Conservation (phyloP, 2,329 filamentous ascomycete genomes). For the Xylaria hypoxylon region DNA sequence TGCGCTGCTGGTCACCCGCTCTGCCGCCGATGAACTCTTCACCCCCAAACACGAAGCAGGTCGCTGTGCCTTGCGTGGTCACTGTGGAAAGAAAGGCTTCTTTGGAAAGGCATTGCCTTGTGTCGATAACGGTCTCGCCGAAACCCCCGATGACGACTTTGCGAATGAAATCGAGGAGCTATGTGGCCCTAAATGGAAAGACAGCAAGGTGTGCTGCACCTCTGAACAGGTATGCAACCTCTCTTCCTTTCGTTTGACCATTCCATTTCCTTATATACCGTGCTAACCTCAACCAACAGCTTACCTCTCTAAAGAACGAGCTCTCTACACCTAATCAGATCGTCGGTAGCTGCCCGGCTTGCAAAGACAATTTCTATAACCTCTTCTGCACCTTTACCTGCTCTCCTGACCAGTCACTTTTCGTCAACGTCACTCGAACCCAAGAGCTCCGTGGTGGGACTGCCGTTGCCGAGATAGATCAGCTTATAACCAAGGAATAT, state of each 20-base stretch:
- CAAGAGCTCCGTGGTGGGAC: conserved; percentile 68
- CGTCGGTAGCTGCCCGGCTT: conserved; percentile 93
- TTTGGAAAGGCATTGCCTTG: conserved; percentile 93
- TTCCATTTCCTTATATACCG: background rate
- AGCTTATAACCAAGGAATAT: conserved; percentile 86
- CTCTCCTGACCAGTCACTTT: conserved; percentile 94
- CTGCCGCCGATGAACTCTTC: conserved; percentile 49
- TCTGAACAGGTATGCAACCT: conserved; percentile 73
- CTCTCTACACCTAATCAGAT: conserved; percentile 88
- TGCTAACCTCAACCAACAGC: conserved; percentile 58
- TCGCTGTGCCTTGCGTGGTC: conserved; percentile 88
- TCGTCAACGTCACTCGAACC: conserved; percentile 89
- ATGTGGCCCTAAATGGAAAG: conserved; percentile 88
- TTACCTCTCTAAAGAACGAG: conserved; percentile 84
- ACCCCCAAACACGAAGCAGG: conserved; percentile 83
- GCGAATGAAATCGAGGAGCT: conserved; percentile 83
- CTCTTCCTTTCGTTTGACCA: background rate
- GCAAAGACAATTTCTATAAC: conserved; percentile 98
- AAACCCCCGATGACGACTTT: conserved; percentile 76
- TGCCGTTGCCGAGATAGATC: conserved; percentile 87
- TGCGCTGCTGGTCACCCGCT: conserved; percentile 51
- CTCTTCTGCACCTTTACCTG: conserved; percentile 98
- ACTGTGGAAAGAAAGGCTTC: conserved; percentile 90
- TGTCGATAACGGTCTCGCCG: conserved; percentile 86
- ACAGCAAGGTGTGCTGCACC: conserved; percentile 86